These are phyloP conservation scores for Cucumis melo DNA, from an alignment of 306 rosid species.

Conservation along the genomic window DNA sequence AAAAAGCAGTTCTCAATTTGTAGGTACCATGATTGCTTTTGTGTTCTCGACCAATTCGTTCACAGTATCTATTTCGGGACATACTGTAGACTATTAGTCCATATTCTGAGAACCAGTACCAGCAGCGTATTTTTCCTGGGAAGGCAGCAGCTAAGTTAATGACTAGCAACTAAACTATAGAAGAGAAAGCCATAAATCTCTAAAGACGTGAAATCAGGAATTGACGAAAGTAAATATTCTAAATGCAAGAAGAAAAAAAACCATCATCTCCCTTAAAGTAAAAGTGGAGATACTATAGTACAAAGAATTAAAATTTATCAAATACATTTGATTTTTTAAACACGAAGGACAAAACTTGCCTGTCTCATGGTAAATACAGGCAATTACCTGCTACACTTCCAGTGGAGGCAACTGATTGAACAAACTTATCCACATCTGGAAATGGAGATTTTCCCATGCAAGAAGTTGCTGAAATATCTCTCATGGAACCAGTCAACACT, in stretches of 20 bases:
- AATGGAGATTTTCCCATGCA: slow-evolving; percentile 70
- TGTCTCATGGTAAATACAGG: background rate
- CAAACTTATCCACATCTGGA: slow-evolving; percentile 61
- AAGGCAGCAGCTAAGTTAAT: slow-evolving; percentile 9
- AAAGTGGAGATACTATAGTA: background rate
- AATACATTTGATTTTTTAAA: background rate
- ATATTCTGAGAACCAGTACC: slow-evolving; percentile 83
- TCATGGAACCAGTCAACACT: slow-evolving; percentile 22
- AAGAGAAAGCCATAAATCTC: background rate
- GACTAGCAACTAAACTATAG: slow-evolving; percentile 1
- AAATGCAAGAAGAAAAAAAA: background rate
- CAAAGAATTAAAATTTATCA: background rate
- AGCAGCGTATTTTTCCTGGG: slow-evolving; percentile 69
- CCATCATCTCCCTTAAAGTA: background rate
- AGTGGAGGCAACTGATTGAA: slow-evolving; percentile 45
- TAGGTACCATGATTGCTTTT: slow-evolving; percentile 86
- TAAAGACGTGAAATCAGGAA: background rate
- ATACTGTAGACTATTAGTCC: slow-evolving; percentile 84
- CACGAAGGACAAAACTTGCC: background rate
- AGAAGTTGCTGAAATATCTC: slow-evolving; percentile 46
- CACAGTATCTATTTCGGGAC: slow-evolving; percentile 78
- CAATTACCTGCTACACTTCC: slow-evolving; percentile 59
- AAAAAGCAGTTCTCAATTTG: background rate
- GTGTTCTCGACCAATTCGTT: slow-evolving; percentile 87
- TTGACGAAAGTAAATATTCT: background rate